phyloP scores from a whole-genome alignment of 345 rosid species.

The Arabis alpina region DNA sequence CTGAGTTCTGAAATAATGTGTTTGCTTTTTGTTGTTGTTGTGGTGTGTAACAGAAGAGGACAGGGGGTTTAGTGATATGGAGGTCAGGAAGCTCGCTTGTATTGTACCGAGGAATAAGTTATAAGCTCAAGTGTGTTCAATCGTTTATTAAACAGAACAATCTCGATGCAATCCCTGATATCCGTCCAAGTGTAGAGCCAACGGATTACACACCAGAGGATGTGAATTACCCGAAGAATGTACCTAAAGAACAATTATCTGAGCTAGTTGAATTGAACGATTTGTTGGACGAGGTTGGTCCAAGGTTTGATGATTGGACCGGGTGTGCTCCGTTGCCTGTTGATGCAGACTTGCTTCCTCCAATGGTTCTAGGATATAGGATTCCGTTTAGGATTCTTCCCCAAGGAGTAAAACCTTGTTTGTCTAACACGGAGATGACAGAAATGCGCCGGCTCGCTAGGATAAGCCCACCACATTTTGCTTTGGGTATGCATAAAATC shows the following conservation, averaged over 20 bases:
- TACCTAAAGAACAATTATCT: conserved; percentile 60
- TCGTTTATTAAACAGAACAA: conserved; percentile 54
- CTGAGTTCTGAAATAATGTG: conserved; percentile 19
- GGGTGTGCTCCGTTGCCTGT: conserved; percentile 93
- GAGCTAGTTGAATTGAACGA: conserved; percentile 64
- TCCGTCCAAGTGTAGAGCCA: conserved; percentile 15
- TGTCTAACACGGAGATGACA: conserved; percentile 68
- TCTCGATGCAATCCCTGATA: conserved; percentile 31
- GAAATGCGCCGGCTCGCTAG: conserved; percentile 72
- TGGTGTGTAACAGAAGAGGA: conserved; percentile 69
- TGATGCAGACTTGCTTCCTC: conserved; percentile 89
- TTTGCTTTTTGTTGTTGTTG: conserved; percentile 34
- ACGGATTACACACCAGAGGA: conserved; percentile 45
- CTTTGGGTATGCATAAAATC: conserved; percentile 58
- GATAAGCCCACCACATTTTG: conserved; percentile 82
- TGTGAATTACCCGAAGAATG: conserved; percentile 48
- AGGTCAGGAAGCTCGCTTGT: conserved; percentile 96
- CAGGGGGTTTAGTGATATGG: conserved; percentile 92
- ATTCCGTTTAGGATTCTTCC: conserved; percentile 81
- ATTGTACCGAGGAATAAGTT: conserved; percentile 78
- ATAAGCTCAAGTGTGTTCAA: conserved; percentile 73
- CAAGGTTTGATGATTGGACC: conserved; percentile 85
- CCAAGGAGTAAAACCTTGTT: conserved; percentile 59
- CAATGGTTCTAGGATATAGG: conserved; percentile 66
- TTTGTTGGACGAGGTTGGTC: conserved; percentile 83